Conservation (phyloP, 352 stramenopile species). For the Stramenopiles sp. region DNA sequence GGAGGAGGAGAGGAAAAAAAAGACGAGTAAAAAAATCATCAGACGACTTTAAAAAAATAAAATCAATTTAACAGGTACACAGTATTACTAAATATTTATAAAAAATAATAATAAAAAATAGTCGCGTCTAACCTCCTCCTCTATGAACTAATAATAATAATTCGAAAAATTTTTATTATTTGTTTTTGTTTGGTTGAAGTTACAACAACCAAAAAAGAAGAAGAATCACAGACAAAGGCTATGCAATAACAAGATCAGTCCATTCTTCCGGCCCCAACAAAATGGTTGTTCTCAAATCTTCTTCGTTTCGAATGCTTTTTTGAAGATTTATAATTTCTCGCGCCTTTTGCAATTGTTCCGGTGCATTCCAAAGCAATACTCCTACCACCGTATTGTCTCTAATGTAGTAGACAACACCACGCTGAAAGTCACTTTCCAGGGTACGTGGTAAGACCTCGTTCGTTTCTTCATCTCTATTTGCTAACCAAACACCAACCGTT, state of each 20-base stretch:
- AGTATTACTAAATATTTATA: too few relatives aligned
- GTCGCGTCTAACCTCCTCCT: too few relatives aligned
- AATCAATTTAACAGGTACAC: too few relatives aligned
- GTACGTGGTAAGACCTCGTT: constrained; percentile 15
- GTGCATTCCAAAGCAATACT: constrained; percentile 64
- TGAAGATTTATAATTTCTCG: constrained; percentile 49
- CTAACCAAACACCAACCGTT: constrained; percentile 55
- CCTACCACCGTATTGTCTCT: constrained; percentile 63
- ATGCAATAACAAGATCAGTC: constrained; percentile 54
- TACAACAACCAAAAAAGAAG: too few relatives aligned
- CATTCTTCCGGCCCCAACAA: constrained; percentile 59
- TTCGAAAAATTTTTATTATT: too few relatives aligned
- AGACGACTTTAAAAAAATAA: too few relatives aligned
- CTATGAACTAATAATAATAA: too few relatives aligned
- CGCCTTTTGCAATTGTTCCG: constrained; percentile 53
- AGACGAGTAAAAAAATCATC: too few relatives aligned
- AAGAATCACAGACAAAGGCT: too few relatives aligned
- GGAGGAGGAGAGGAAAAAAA: too few relatives aligned
- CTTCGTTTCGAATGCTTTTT: constrained; percentile 42
- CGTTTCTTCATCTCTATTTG: constrained; percentile 22
- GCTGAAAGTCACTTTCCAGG: constrained; percentile 30
- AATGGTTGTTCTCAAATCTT: constrained; percentile 52
- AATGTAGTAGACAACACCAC: constrained; percentile 68
- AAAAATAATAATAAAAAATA: too few relatives aligned
- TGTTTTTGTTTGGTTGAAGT: too few relatives aligned